These are phyloP conservation scores for Globisporangium camurandrum DNA, from an alignment of 352 stramenopile genomes.

Conservation along the genomic window DNA sequence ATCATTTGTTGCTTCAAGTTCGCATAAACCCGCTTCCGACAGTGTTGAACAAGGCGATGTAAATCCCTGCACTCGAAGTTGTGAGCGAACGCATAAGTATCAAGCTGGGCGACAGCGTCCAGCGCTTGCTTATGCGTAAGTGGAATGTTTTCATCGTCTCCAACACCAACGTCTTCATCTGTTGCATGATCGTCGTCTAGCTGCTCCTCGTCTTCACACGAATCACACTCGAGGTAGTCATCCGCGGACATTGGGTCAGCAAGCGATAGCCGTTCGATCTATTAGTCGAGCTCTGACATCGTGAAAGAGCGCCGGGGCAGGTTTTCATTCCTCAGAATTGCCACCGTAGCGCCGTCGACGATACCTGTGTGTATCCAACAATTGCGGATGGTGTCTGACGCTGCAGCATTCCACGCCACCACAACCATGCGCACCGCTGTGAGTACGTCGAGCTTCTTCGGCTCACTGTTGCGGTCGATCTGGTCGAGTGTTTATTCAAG, in stretches of 20 bases:
- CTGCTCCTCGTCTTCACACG: neutral
- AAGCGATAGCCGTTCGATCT: neutral
- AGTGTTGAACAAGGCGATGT: too few relatives aligned
- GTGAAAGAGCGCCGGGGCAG: neutral
- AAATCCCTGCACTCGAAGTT: too few relatives aligned
- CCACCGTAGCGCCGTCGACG: neutral
- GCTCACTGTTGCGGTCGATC: slow-evolving; percentile 4
- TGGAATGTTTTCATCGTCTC: too few relatives aligned
- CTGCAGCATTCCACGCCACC: slow-evolving; percentile 6
- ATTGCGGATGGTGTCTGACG: slow-evolving; percentile 7
- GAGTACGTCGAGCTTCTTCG: slow-evolving; percentile 6
- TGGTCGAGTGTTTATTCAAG: slow-evolving; percentile 4
- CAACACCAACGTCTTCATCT: neutral
- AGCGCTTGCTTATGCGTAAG: too few relatives aligned
- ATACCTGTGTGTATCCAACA: slow-evolving; percentile 14
- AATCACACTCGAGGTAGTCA: neutral
- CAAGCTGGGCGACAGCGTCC: too few relatives aligned
- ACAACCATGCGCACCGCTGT: slow-evolving; percentile 11
- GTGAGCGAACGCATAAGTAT: too few relatives aligned
- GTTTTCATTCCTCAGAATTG: neutral
- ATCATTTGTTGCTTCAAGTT: too few relatives aligned
- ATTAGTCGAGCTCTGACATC: neutral
- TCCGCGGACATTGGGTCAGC: neutral
- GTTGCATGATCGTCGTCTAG: neutral
- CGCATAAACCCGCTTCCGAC: too few relatives aligned